phyloP scores from a whole-genome alignment of 441 rosid genomes.

The Syzygium syzygioides region DNA sequence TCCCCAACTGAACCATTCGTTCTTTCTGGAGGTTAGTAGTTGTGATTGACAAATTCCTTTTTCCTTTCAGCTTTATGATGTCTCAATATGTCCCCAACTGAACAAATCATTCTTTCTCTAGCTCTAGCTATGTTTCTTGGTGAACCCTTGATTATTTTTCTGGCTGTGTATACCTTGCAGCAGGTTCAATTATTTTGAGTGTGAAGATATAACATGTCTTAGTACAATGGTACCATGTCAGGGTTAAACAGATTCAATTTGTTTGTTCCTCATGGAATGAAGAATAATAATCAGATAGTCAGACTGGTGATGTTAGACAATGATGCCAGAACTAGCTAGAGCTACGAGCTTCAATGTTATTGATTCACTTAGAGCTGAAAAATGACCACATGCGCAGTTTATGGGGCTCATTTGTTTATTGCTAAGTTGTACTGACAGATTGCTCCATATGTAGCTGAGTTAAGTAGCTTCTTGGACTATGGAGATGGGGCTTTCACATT shows the following conservation, averaged over 20 bases:
- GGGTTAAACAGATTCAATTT: neutral
- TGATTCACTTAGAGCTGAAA: neutral
- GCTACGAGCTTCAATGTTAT: neutral
- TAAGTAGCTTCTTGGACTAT: neutral
- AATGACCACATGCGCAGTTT: neutral
- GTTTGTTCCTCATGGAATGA: neutral
- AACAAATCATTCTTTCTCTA: neutral
- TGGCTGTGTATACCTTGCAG: neutral
- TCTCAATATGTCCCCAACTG: neutral
- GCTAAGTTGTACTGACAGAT: neutral
- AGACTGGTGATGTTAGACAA: neutral
- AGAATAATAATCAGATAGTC: neutral
- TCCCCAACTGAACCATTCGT: slow-evolving; percentile 95
- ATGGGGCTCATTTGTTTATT: neutral
- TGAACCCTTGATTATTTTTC: neutral
- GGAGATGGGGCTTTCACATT: neutral
- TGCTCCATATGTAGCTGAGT: neutral
- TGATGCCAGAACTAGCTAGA: neutral
- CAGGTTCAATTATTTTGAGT: neutral
- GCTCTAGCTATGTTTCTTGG: neutral
- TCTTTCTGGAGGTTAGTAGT: slow-evolving; percentile 87
- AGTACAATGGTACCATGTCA: neutral
- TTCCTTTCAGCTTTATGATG: neutral
- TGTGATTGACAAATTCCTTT: neutral
- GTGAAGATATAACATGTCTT: neutral